These are phyloP conservation scores for Aeminium ludgeri DNA, from an alignment of 495 filamentous ascomycete genomes.

Conservation along the genomic window DNA sequence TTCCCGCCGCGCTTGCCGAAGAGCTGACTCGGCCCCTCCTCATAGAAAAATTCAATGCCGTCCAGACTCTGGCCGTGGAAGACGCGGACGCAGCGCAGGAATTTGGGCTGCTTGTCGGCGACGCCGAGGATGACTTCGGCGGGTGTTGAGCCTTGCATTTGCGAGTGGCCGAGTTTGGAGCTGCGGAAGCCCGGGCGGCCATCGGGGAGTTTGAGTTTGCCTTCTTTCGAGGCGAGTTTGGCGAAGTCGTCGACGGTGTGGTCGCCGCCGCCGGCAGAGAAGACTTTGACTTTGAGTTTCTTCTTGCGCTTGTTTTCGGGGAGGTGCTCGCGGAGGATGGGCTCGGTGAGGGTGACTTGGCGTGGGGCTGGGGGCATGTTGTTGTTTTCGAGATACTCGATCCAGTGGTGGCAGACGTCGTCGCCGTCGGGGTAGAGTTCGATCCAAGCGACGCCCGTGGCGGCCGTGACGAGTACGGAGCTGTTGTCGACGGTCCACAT, in stretches of 20 bases:
- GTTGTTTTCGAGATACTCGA: slow-evolving; percentile 53
- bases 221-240: slow-evolving; percentile 46
- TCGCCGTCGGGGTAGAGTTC: slow-evolving; percentile 68
- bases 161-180: slow-evolving; percentile 55
- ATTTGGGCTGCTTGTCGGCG: slow-evolving; percentile 47
- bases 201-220: slow-evolving; percentile 57
- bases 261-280: slow-evolving; percentile 55
- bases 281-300: slow-evolving; percentile 51
- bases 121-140: slow-evolving; percentile 62
- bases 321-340: slow-evolving; percentile 51
- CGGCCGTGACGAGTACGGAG: slow-evolving; percentile 60
- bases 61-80: slow-evolving; percentile 68
- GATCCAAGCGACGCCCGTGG: slow-evolving; percentile 63
- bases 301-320: slow-evolving; percentile 54
- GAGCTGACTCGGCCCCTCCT: slow-evolving; percentile 70
- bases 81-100: slow-evolving; percentile 57
- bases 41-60: slow-evolving; percentile 85
- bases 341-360: slow-evolving; percentile 56
- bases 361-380: slow-evolving; percentile 41
- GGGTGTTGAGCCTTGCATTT: slow-evolving; percentile 52
- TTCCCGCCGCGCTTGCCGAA: slow-evolving; percentile 76
- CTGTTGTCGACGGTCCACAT: slow-evolving; percentile 76
- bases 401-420: slow-evolving; percentile 53
- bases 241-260: slow-evolving; percentile 58
- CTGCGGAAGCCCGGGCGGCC: slow-evolving; percentile 58